Percentiles rank a stretch among this genome's conserved stretches.
These are phyloP conservation scores for Termitomyces sp. DNA, from an alignment of 1,284 basidiomycete genomes.

Conservation along the genomic window DNA sequence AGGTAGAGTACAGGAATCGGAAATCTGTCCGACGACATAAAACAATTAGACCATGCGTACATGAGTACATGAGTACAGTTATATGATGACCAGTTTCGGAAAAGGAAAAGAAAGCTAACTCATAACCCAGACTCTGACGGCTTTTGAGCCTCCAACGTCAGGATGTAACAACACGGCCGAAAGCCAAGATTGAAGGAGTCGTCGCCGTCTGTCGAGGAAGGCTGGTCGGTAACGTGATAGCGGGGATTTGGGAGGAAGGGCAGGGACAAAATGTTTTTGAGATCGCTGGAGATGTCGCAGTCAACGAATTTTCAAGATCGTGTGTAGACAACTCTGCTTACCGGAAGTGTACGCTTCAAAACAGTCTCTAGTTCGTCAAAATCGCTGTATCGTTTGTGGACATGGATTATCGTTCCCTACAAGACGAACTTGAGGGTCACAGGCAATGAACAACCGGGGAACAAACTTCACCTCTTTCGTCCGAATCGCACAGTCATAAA, in stretches of 20 bases:
- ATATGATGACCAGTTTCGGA: background rate
- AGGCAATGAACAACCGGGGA: background rate
- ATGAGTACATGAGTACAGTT: no score
- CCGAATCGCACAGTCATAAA: conserved; percentile 60
- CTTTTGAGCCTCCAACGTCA: conserved; percentile 60
- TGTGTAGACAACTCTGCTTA: conserved; percentile 17
- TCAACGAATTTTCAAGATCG: background rate
- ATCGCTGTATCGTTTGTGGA: conserved; percentile 66
- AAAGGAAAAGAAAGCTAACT: conserved; percentile 26
- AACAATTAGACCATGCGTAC: background rate
- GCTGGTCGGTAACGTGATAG: conserved; percentile 61
- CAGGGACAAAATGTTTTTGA: conserved; percentile 48
- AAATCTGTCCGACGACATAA: background rate
- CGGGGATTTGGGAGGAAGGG: conserved; percentile 67
- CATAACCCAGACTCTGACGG: conserved; percentile 64
- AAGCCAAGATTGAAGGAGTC: conserved; percentile 65
- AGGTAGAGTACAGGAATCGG: no score
- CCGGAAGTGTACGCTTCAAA: conserved; percentile 51
- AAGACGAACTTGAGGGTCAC: background rate
- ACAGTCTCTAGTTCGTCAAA: conserved; percentile 55
- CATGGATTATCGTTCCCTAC: conserved; percentile 59
- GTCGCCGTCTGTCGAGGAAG: conserved; percentile 67
- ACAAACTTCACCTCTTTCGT: conserved; percentile 48
- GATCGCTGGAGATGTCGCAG: conserved; percentile 29
- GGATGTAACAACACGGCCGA: conserved; percentile 64